Percentiles rank a stretch among this genome's conserved stretches.
Conservation (phyloP, 306 rosid genomes). For the Biancaea sappan region DNA sequence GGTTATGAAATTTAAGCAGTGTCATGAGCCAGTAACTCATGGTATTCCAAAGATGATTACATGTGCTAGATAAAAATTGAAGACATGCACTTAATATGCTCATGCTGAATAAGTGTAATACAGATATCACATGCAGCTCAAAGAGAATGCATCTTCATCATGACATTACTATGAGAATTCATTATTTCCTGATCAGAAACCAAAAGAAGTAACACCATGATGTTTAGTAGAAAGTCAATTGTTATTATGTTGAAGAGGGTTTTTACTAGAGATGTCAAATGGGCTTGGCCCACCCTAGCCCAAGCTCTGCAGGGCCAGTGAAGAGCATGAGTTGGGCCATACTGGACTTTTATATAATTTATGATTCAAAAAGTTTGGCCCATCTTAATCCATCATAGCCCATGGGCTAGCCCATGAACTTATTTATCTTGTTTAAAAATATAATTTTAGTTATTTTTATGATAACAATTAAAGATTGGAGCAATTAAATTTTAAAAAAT, state of each 20-base stretch:
- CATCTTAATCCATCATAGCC: too few species aligned
- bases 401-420: too few species aligned
- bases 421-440: too few species aligned
- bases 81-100: neutral
- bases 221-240: neutral
- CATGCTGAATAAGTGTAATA: neutral
- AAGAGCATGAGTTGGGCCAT: too few species aligned
- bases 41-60: neutral
- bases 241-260: neutral
- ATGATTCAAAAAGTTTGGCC: too few species aligned
- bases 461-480: too few species aligned
- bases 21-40: neutral
- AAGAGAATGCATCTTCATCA: neutral
- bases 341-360: too few species aligned
- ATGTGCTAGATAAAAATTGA: neutral
- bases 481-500: too few species aligned
- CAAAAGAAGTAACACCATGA: neutral
- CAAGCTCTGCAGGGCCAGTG: too few species aligned
- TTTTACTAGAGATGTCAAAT: too few species aligned
- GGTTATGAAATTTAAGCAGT: neutral
- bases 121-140: neutral
- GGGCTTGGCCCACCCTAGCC: too few species aligned
- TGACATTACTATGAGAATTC: neutral
- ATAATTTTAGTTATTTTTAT: too few species aligned
- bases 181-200: neutral